A percentile compares a stretch with the other conserved stretches of the same genome.
phyloP scores from a whole-genome alignment of 768 basidiomycete species.

The Lactarius tabidus region DNA sequence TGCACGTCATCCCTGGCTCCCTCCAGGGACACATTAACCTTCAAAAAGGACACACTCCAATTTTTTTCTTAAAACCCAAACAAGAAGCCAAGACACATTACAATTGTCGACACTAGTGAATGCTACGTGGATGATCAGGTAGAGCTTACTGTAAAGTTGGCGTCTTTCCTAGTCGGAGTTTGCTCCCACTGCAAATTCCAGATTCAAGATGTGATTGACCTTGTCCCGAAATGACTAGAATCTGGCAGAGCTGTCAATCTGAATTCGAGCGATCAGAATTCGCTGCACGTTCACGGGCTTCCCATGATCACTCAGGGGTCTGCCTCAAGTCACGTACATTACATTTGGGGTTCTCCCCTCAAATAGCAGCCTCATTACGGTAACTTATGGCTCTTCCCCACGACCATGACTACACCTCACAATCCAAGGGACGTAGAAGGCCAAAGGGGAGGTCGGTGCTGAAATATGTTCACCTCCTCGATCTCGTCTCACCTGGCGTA shows the following conservation, averaged over 20 bases:
- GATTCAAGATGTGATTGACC: no score
- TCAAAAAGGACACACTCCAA: no score
- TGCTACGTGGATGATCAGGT: no score
- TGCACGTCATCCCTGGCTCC: background rate
- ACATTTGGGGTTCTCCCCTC: background rate
- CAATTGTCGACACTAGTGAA: no score
- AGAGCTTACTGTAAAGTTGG: no score
- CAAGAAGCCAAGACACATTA: no score
- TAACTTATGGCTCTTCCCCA: background rate
- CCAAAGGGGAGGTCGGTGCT: background rate
- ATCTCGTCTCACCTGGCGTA: background rate
- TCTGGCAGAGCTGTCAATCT: background rate
- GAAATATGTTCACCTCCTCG: background rate
- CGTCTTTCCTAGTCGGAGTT: background rate
- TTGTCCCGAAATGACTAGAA: no score
- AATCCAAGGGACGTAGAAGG: background rate
- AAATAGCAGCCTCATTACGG: background rate
- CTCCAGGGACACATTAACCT: background rate
- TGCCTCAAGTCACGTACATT: background rate
- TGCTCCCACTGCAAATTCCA: background rate
- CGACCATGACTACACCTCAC: background rate
- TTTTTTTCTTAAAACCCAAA: no score
- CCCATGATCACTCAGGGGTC: background rate
- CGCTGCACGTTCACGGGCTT: no score
- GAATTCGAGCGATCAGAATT: background rate